Percentiles rank a stretch among this genome's conserved stretches.
Evolutionary conservation across 345 rosid species (phyloP).

Genomic region (Linum trigynum): DNA sequence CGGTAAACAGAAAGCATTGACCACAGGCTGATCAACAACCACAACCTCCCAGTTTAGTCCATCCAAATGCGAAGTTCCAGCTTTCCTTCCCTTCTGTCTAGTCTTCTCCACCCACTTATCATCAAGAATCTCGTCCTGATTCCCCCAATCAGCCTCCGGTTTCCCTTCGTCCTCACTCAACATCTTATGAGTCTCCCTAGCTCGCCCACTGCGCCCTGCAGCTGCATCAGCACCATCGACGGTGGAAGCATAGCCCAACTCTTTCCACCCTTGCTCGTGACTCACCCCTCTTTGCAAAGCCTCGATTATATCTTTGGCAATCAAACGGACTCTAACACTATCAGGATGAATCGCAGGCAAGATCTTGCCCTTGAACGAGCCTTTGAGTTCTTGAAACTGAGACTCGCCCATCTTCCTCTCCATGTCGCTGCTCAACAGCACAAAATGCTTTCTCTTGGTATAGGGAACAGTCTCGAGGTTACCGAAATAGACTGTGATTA

Average conservation of each 20-base stretch:
- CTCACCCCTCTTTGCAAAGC: conserved; percentile 77
- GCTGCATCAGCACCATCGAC: conserved; percentile 14
- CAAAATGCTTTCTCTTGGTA: conserved; percentile 71
- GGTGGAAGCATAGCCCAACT: conserved; percentile 53
- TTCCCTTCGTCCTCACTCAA: conserved; percentile 27
- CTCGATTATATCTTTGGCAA: conserved; percentile 60
- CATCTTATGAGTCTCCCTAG: conserved; percentile 35
- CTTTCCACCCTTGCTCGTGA: conserved; percentile 62
- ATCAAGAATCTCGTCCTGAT: conserved; percentile 75
- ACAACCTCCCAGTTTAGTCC: conserved; percentile 85
- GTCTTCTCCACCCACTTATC: conserved; percentile 71
- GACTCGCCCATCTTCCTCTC: conserved; percentile 64
- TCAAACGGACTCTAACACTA: conserved; percentile 63
- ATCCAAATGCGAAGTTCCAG: conserved; percentile 57
- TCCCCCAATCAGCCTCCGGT: conserved; percentile 38
- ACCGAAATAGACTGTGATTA: conserved; percentile 53
- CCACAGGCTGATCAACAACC: conserved; percentile 67
- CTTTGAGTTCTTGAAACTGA: conserved; percentile 55
- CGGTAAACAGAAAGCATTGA: conserved; percentile 81
- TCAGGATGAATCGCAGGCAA: conserved; percentile 79
- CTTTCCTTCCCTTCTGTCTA: conserved; percentile 48
- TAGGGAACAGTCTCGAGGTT: conserved; percentile 78
- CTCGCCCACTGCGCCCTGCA: conserved; percentile 23
- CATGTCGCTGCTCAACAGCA: conserved; percentile 52
- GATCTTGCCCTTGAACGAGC: conserved; percentile 50